Base-by-base conservation (phyloP, 1,284 basidiomycete genomes). In the Entoloma clypeatum region DNA sequence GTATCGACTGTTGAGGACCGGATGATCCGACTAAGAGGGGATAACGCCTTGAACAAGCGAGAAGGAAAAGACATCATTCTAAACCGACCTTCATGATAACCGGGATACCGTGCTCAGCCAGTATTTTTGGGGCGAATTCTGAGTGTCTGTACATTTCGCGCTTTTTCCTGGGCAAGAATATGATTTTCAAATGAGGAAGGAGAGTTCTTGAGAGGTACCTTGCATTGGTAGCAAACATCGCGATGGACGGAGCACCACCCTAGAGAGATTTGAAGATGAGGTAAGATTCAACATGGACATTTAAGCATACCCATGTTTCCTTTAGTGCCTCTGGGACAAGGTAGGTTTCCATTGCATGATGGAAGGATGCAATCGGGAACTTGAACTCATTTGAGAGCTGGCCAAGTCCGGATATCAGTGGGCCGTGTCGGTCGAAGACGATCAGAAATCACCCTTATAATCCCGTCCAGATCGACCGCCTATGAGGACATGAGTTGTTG, bases 141-240 rank as follows among this genome's bases (percentile, higher is more conserved):
- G 86, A 86, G 4, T 83, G 88, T 14, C 90, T 73, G 62, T 85
- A 94, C 0, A 87, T 77, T 58, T 94, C 91, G 4, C 86, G 80
- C 63, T 94, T 94, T 64, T 89, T 92, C 41, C 86, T 72, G 11
- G 56, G 7, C 7, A 33, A 6, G 35, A 3, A 10, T 13, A 2
- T 27, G 2, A 31, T 9, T 3, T 5, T 43, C 13, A n/a, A 17
- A 18, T 25, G 25, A 5, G n/a, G n/a, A 17, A 16, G 9, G 7
- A 3, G n/a, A 7, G 21, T 11, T 14, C n/a, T n/a, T n/a, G n/a
- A n/a, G n/a, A n/a, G n/a, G 9, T 19, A 47, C 48, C 48, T 44
- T 7, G 48, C 48, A 8, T 50, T 50, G 44, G 79, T 83, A 2
- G 84, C 81, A 51, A 92, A 92, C 37, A 92, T 65, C 5, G 88